Conservation (phyloP, 164 flowering plant species). For the Tetracentron sinense region DNA sequence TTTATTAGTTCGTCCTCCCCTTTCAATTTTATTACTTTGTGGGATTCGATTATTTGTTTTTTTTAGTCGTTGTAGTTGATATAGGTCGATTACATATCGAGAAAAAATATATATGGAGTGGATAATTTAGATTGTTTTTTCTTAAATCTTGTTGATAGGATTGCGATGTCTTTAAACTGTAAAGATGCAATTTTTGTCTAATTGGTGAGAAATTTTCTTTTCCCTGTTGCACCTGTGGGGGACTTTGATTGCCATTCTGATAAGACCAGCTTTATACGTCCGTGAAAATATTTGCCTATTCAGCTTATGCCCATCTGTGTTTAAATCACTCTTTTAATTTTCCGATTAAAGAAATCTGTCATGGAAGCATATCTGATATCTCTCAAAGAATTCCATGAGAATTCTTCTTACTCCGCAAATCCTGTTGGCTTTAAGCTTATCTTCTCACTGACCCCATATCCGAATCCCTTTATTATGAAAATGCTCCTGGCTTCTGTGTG, state of each 20-base stretch:
- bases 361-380: slow-evolving; percentile 21
- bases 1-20: too few relatives aligned
- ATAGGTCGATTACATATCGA: too few relatives aligned
- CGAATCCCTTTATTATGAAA: slow-evolving; percentile 23
- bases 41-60: too few relatives aligned
- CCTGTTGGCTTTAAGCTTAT: slow-evolving; percentile 24
- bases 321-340: slow-evolving; percentile 1
- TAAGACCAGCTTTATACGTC: slow-evolving; percentile 12
- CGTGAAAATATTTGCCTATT: slow-evolving; percentile 16
- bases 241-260: slow-evolving; percentile 16
- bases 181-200: background rate
- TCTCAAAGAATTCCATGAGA: slow-evolving; percentile 16
- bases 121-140: too few relatives aligned
- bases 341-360: slow-evolving; percentile 19
- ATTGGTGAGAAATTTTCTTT: slow-evolving; percentile 14
- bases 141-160: too few relatives aligned
- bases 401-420: slow-evolving; percentile 24
- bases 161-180: too few relatives aligned
- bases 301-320: slow-evolving; percentile 18
- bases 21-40: too few relatives aligned
- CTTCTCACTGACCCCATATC: slow-evolving; percentile 19
- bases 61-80: too few relatives aligned
- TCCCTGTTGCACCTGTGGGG: slow-evolving; percentile 36
- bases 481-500: slow-evolving; percentile 32
- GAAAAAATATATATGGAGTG: too few relatives aligned